Evolutionary conservation across 371 early-diverging fungal species (phyloP).

Genomic region (Fennellomyces sp.): DNA sequence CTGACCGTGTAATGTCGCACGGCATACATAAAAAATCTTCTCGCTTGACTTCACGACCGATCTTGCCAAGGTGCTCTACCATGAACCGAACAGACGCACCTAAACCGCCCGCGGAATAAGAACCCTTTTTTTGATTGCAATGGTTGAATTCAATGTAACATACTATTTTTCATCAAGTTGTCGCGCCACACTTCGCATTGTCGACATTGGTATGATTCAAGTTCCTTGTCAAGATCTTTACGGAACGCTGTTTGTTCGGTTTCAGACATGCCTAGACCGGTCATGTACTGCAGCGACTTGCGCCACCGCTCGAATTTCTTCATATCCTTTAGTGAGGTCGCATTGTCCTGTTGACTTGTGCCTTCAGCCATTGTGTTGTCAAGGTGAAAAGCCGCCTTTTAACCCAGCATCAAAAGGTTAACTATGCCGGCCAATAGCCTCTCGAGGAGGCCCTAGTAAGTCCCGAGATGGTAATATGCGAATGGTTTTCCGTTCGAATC

Average conservation of each 20-base stretch:
- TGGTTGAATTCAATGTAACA: constrained; percentile 6
- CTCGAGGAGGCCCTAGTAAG: too few relatives aligned
- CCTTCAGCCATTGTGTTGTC: background rate
- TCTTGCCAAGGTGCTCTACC: constrained; percentile 72
- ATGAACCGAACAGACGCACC: constrained; percentile 88
- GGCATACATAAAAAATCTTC: constrained; percentile 77
- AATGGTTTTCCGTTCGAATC: too few relatives aligned
- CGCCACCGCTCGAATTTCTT: constrained; percentile 61
- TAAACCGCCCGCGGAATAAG: constrained; percentile 24
- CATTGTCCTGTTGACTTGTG: background rate
- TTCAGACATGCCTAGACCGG: constrained; percentile 65
- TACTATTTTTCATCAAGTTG: constrained; percentile 72
- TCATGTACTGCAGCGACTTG: constrained; percentile 56
- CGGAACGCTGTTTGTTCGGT: constrained; percentile 41
- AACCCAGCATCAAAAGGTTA: too few relatives aligned
- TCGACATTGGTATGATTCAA: constrained; percentile 56
- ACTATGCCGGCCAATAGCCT: too few relatives aligned
- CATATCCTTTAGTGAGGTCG: constrained; percentile 31
- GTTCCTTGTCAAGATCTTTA: constrained; percentile 41
- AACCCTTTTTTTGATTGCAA: background rate
- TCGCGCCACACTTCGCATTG: constrained; percentile 77
- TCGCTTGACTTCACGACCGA: constrained; percentile 65
- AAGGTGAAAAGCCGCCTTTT: too few relatives aligned
- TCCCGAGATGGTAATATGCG: too few relatives aligned
- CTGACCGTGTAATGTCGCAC: constrained; percentile 79